Base-by-base conservation (phyloP, 768 basidiomycete species). In the Mycena kentingensis region DNA sequence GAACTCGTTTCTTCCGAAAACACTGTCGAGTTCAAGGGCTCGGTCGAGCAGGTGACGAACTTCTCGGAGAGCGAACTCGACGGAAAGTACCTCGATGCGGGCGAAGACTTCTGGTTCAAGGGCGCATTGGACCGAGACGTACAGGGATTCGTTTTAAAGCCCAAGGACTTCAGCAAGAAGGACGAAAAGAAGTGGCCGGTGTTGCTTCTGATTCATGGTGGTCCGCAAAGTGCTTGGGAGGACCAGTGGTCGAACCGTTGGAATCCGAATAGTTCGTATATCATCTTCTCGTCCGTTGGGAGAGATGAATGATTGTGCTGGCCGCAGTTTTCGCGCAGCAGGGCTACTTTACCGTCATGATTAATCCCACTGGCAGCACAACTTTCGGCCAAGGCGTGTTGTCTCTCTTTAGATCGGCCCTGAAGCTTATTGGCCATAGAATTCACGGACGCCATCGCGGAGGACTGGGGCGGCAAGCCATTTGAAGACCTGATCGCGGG, bases 321-420 rank as follows among this genome's bases (percentile, higher is more conserved):
- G 51, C 51, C 31, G 5, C 51, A 88, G 84, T 88, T 10, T 95
- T 92, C 60, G 83, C 92, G 11, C 82, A 85, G 61, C 89, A 92
- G 65, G 93, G 96, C 0, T 99, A 98, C 70, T 85, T 96, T 61
- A 81, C 84, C 11, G 78, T 97, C 34, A 77, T 87, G 26, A 86
- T 97, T 61, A 98, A 98, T 66, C 96, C 96, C 2, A 96, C 94
- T 0, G 96, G 96, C 8, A 90, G 88, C 25, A 98, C 96, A 3
- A 87, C 90, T 0, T 97, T 94, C 60, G 94, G 93, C 3, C 93
- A 96, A 79, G 77, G 90, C 85, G 62, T 24, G 28, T 59, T 36
- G 37, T 41, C 18, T 22, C 25, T 16, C n/a, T 35, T 26, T 52
- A 27, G 36, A 51, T 27, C 25, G 35, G 31, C 37, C 36, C 16